phyloP scores from a whole-genome alignment of 2,329 filamentous ascomycete species.

The Fusarium protoensiforme region DNA sequence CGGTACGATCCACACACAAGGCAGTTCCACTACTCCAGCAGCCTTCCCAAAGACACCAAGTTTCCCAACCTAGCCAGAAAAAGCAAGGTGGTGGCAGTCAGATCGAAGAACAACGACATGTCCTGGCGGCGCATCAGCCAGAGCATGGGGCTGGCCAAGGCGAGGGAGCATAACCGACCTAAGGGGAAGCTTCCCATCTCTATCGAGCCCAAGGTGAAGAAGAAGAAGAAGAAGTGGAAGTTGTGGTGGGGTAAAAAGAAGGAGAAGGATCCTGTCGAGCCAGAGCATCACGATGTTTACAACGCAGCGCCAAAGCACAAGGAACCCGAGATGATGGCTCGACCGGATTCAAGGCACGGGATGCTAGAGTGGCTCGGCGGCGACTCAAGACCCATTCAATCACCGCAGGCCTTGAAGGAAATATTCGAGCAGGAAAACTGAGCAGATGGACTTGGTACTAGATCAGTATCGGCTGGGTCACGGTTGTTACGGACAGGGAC shows the following conservation, averaged over 20 bases:
- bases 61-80: not conserved
- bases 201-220: not conserved
- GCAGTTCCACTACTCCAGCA: not conserved
- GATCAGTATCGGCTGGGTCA: not conserved
- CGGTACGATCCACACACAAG: not conserved
- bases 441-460: not conserved
- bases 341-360: not conserved
- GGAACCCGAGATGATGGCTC: not conserved
- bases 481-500: not conserved
- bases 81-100: slow-evolving; percentile 10
- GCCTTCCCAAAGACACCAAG: not conserved
- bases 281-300: not conserved
- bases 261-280: not conserved
- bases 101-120: slow-evolving; percentile 1
- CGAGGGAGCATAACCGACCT: not conserved
- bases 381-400: not conserved
- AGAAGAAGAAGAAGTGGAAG: slow-evolving; percentile 24
- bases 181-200: not conserved
- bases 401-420: slow-evolving; percentile 3
- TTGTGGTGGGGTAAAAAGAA: slow-evolving; percentile 17
- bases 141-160: slow-evolving; percentile 5
- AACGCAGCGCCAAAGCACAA: not conserved
- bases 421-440: slow-evolving; percentile 3
- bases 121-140: slow-evolving; percentile 12
- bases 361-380: slow-evolving; percentile 1